phyloP scores from a whole-genome alignment of 78 protist species.

The Dictyostelium intermedium region DNA sequence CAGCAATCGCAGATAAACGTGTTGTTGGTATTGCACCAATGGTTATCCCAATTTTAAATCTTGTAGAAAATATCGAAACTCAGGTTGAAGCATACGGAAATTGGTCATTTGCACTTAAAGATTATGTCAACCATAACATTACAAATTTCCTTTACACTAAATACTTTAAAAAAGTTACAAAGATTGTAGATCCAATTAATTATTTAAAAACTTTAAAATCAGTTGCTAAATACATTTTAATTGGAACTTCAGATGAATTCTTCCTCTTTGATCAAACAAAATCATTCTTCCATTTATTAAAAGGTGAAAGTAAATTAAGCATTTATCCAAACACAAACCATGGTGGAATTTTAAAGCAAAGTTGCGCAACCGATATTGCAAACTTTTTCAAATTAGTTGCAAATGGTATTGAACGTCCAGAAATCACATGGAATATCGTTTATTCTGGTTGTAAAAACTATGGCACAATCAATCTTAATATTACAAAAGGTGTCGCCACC shows the following conservation, averaged over 20 bases:
- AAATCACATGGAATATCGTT: conserved; percentile 27
- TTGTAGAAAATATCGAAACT: not conserved
- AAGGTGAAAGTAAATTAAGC: not conserved
- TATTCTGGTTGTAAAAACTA: not conserved
- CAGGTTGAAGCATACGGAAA: conserved; percentile 52
- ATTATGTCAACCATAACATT: conserved; percentile 13
- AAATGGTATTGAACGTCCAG: not conserved
- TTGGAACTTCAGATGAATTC: conserved; percentile 41
- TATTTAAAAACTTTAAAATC: not conserved
- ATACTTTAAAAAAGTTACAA: conserved; percentile 15
- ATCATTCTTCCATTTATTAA: conserved; percentile 15
- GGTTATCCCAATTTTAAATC: conserved; percentile 41
- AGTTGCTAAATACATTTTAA: conserved; percentile 21
- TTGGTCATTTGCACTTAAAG: conserved; percentile 33
- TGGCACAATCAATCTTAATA: not conserved
- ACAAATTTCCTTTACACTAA: not conserved
- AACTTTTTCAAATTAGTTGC: not conserved
- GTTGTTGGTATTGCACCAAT: conserved; percentile 72
- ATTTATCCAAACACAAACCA: conserved; percentile 25
- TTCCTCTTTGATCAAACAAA: conserved; percentile 35
- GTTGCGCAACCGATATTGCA: not conserved
- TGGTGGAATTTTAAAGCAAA: not conserved
- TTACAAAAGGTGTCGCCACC: not conserved
- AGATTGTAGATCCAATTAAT: conserved; percentile 50
- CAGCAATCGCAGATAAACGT: conserved; percentile 63